Evolutionary conservation across 1,284 basidiomycete genomes (phyloP).

Genomic region (Afroboletus lepidellus): DNA sequence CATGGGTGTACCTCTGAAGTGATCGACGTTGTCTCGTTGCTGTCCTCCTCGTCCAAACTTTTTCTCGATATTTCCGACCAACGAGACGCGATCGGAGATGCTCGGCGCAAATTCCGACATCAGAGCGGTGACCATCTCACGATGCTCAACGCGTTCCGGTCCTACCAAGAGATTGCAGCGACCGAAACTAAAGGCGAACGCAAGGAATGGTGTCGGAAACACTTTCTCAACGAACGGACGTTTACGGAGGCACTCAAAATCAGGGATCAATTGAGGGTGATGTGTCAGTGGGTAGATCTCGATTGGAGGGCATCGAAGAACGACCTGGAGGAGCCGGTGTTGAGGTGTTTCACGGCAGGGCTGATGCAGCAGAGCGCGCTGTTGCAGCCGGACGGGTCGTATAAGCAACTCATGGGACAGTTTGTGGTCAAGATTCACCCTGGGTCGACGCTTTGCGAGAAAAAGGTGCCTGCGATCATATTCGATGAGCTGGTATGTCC

Average conservation of each 20-base stretch:
- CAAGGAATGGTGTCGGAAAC: slow-evolving; percentile 78
- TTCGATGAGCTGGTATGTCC: slow-evolving; percentile 85
- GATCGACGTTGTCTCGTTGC: slow-evolving; percentile 75
- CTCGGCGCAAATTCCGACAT: slow-evolving; percentile 78
- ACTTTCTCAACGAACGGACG: slow-evolving; percentile 85
- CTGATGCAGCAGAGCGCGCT: slow-evolving; percentile 82
- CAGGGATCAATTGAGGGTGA: slow-evolving; percentile 72
- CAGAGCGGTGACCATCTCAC: slow-evolving; percentile 90
- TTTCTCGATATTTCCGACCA: slow-evolving; percentile 72
- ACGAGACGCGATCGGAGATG: slow-evolving; percentile 68
- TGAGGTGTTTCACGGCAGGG: slow-evolving; percentile 71
- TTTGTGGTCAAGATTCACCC: slow-evolving; percentile 91
- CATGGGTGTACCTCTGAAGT: slow-evolving; percentile 72
- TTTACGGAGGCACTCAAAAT: slow-evolving; percentile 85
- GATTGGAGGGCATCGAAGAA: slow-evolving; percentile 62
- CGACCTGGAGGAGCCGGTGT: slow-evolving; percentile 55
- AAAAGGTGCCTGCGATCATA: slow-evolving; percentile 80
- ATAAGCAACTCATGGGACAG: slow-evolving; percentile 79
- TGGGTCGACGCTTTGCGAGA: slow-evolving; percentile 73
- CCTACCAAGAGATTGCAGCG: slow-evolving; percentile 64
- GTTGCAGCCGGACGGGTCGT: slow-evolving; percentile 78
- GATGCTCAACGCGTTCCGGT: slow-evolving; percentile 79
- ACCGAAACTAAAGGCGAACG: slow-evolving; percentile 48
- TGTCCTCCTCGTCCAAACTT: slow-evolving; percentile 74
- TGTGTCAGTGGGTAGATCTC: slow-evolving; percentile 62